These are phyloP conservation scores for Paecilomyces niveus DNA, from an alignment of 2,329 filamentous ascomycete genomes.

Conservation along the genomic window DNA sequence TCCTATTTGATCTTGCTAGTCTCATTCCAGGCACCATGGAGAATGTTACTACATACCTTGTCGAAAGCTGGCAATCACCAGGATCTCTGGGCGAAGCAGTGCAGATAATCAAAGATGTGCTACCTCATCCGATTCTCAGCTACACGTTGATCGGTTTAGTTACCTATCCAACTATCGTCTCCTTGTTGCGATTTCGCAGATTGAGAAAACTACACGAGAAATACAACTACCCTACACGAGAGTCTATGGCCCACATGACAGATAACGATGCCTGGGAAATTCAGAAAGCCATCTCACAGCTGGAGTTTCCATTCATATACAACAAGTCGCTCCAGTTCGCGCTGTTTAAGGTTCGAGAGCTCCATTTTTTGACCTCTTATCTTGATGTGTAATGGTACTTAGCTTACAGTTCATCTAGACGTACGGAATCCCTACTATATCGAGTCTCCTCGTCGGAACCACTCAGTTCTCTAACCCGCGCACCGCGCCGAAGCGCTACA, in stretches of 20 bases:
- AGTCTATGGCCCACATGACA: slow-evolving; percentile 47
- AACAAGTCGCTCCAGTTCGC: slow-evolving; percentile 51
- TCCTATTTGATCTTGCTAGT: background rate
- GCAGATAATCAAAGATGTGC: background rate
- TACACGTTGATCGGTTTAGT: slow-evolving; percentile 15
- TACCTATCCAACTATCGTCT: slow-evolving; percentile 21
- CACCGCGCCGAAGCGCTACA: slow-evolving; percentile 47
- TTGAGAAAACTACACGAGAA: slow-evolving; percentile 33
- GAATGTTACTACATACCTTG: background rate
- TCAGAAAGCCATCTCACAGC: slow-evolving; percentile 35
- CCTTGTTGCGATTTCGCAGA: slow-evolving; percentile 22
- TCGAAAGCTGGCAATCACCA: background rate
- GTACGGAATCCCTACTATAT: slow-evolving; percentile 52
- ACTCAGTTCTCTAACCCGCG: slow-evolving; percentile 40
- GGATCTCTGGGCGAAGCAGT: background rate
- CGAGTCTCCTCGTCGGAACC: slow-evolving; percentile 42
- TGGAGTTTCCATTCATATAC: slow-evolving; percentile 51
- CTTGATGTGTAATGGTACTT: background rate
- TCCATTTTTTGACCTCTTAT: background rate
- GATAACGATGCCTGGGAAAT: slow-evolving; percentile 48
- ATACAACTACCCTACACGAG: slow-evolving; percentile 39
- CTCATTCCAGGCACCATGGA: background rate
- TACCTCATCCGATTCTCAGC: slow-evolving; percentile 12
- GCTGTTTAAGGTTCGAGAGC: slow-evolving; percentile 44
- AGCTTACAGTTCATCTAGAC: slow-evolving; percentile 29